phyloP scores from a whole-genome alignment of 2,329 filamentous ascomycete species.

The Diaporthe sp. region DNA sequence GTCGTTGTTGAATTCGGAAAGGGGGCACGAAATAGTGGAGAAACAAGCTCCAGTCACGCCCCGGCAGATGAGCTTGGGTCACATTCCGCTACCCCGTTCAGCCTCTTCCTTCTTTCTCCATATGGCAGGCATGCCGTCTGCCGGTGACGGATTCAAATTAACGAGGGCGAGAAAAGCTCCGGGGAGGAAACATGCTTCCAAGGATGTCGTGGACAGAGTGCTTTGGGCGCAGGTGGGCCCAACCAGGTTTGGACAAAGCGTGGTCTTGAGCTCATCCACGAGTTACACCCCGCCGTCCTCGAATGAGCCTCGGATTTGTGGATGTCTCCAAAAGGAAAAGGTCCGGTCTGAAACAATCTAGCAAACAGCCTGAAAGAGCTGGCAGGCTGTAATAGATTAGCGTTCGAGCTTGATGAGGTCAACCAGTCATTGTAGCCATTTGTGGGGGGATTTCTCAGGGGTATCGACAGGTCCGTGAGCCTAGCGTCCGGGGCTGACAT shows the following conservation, averaged over 20 bases:
- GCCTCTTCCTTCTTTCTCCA: slow-evolving; percentile 12
- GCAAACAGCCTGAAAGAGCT: slow-evolving; percentile 19
- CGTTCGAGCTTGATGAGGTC: slow-evolving; percentile 6
- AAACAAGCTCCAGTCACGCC: slow-evolving; percentile 6
- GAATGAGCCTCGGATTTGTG: slow-evolving; percentile 1
- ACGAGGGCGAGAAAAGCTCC: neutral
- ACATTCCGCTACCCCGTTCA: slow-evolving; percentile 10
- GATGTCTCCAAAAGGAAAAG: neutral
- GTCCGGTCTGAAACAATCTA: slow-evolving; percentile 13
- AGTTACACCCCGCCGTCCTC: neutral
- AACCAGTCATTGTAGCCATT: neutral
- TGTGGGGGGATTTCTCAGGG: neutral
- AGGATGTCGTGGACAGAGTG: neutral
- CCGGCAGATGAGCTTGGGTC: slow-evolving; percentile 15
- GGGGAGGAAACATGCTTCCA: neutral
- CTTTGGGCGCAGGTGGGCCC: neutral
- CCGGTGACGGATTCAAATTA: slow-evolving; percentile 1
- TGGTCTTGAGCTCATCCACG: neutral
- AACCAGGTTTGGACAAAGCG: slow-evolving; percentile 1
- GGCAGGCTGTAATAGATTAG: neutral
- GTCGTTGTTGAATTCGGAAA: neutral
- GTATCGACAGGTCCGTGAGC: neutral
- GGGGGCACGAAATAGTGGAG: neutral
- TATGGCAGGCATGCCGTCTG: neutral
- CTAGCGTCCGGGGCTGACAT: neutral